phyloP scores from a whole-genome alignment of 192 early-diverging fungal species.

The Phlyctochytrium planicorne region DNA sequence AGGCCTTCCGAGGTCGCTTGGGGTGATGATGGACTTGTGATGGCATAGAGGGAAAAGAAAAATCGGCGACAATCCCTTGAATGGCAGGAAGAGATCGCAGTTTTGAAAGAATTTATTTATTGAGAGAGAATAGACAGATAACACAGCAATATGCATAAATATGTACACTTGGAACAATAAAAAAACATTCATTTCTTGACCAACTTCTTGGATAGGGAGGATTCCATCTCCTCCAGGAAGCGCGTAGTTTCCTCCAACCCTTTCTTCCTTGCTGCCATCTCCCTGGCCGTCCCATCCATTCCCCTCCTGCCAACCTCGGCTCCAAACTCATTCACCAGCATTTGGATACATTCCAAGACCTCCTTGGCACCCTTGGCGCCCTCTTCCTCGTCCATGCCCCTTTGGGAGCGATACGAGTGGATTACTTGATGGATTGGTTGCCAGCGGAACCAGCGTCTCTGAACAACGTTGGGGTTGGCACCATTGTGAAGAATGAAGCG shows the following conservation, averaged over 20 bases:
- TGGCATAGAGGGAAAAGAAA: too few relatives aligned
- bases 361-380: not conserved
- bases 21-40: too few relatives aligned
- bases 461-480: not conserved
- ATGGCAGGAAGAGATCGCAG: too few relatives aligned
- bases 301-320: not conserved
- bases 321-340: not conserved
- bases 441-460: not conserved
- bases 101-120: too few relatives aligned
- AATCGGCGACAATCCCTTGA: too few relatives aligned
- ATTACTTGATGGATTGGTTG: not conserved
- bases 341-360: not conserved
- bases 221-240: too few relatives aligned
- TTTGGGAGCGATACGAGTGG: not conserved
- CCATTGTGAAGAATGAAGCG: not conserved
- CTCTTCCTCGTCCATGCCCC: not conserved
- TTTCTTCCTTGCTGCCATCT: not conserved
- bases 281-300: not conserved
- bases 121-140: too few relatives aligned
- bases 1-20: too few relatives aligned
- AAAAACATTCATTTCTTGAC: too few relatives aligned
- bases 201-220: too few relatives aligned
- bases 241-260: not conserved
- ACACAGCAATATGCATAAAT: too few relatives aligned
- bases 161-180: too few relatives aligned